These are phyloP conservation scores for Teratosphaeria viscida DNA, from an alignment of 2,329 filamentous ascomycete species.

Conservation along the genomic window DNA sequence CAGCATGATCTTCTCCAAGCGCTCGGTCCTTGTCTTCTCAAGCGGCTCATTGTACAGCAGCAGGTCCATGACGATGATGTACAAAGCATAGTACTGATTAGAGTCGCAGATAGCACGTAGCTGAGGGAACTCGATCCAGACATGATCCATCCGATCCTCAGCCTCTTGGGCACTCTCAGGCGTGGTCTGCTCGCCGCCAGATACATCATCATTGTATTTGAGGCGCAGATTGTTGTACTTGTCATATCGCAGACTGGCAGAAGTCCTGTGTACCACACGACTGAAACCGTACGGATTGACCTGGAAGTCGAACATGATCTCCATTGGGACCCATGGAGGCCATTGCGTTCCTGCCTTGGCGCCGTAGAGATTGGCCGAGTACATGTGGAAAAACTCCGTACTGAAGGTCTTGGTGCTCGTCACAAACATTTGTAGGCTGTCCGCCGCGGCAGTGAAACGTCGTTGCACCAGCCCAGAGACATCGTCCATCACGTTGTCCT, in stretches of 20 bases:
- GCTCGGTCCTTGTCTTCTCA: constrained; percentile 93
- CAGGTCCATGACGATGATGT: constrained; percentile 93
- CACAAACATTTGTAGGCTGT: constrained; percentile 96
- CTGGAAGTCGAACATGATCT: constrained; percentile 96
- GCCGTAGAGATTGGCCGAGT: constrained; percentile 88
- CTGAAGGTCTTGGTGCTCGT: constrained; percentile 86
- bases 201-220: constrained; percentile 93
- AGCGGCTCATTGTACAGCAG: constrained; percentile 92
- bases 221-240: constrained; percentile 96
- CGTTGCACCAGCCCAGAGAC: constrained; percentile 93
- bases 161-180: constrained; percentile 33
- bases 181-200: constrained; percentile 44
- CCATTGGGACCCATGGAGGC: constrained; percentile 97
- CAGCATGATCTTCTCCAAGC: constrained; percentile 96
- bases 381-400: constrained; percentile 77
- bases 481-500: constrained; percentile 78
- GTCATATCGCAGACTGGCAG: constrained; percentile 85
- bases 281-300: constrained; percentile 96
- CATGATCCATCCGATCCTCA: constrained; percentile 75
- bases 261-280: constrained; percentile 92
- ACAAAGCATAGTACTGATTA: constrained; percentile 92
- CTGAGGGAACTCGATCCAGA: constrained; percentile 94
- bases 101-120: constrained; percentile 94
- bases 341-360: constrained; percentile 74
- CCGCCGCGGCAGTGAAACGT: constrained; percentile 88